Percentiles rank a stretch among this genome's conserved stretches.
phyloP scores from a whole-genome alignment of 2,329 filamentous ascomycete genomes.

The Exophiala bonariae region DNA sequence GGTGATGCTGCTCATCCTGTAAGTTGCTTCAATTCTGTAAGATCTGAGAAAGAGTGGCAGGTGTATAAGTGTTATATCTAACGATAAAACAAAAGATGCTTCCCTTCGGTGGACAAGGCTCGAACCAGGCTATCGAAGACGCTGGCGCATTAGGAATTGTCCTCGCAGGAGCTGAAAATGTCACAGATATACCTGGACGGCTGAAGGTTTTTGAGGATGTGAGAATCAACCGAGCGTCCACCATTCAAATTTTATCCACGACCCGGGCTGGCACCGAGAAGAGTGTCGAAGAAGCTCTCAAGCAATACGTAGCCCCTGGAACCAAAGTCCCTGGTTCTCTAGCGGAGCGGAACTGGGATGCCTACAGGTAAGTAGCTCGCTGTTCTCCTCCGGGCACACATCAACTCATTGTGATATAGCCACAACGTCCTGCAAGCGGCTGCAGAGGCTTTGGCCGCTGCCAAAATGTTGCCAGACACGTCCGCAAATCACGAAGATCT shows the following conservation, averaged over 20 bases:
- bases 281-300: constrained; percentile 24
- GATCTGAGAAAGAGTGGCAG: not conserved
- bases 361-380: not conserved
- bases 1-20: constrained; percentile 71
- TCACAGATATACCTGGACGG: constrained; percentile 18
- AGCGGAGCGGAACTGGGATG: constrained; percentile 2
- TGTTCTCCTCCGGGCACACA: not conserved
- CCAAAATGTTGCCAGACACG: not conserved
- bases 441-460: not conserved
- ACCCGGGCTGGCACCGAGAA: constrained; percentile 22
- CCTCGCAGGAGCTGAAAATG: constrained; percentile 18
- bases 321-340: constrained; percentile 1
- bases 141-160: constrained; percentile 32
- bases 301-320: constrained; percentile 16
- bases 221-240: constrained; percentile 25
- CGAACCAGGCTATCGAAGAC: constrained; percentile 37
- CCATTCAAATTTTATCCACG: constrained; percentile 29
- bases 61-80: not conserved
- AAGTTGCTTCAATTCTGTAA: not conserved
- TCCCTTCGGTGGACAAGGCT: constrained; percentile 34
- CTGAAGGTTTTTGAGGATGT: constrained; percentile 29
- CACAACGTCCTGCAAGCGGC: constrained; percentile 3
- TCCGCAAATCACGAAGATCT: not conserved
- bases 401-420: not conserved
- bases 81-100: constrained; percentile 26